Evolutionary conservation across 108 stramenopile genomes (phyloP).

Genomic region (Fistulifera solaris): DNA sequence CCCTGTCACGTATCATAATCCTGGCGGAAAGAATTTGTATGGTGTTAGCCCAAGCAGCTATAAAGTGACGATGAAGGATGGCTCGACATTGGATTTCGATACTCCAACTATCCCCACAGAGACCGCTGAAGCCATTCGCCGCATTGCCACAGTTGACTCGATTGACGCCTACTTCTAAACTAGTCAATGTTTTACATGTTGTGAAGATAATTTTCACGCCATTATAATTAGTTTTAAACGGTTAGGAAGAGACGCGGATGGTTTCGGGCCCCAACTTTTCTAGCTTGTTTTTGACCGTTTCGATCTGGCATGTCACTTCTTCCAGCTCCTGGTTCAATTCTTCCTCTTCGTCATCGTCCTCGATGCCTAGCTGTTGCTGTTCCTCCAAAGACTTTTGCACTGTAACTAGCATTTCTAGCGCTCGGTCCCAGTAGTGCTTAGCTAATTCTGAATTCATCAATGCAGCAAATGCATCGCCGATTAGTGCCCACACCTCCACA

Average conservation of each 20-base stretch:
- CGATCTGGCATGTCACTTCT: slow-evolving; percentile 33
- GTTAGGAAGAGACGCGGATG: too few relatives aligned
- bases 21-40: slow-evolving; percentile 60
- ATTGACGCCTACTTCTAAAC: slow-evolving; percentile 82
- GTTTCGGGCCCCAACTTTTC: slow-evolving; percentile 3
- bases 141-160: slow-evolving; percentile 46
- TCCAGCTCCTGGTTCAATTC: slow-evolving; percentile 52
- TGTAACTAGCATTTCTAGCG: slow-evolving; percentile 59
- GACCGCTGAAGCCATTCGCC: slow-evolving; percentile 64
- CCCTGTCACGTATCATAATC: slow-evolving; percentile 87
- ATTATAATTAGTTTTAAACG: too few relatives aligned
- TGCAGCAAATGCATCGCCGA: slow-evolving; percentile 71
- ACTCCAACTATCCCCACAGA: slow-evolving; percentile 53
- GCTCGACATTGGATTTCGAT: slow-evolving; percentile 40
- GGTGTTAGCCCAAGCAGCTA: slow-evolving; percentile 69
- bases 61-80: slow-evolving; percentile 69
- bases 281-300: slow-evolving; percentile 30
- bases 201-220: not conserved
- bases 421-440: slow-evolving; percentile 50
- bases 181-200: not conserved
- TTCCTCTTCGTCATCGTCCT: slow-evolving; percentile 32
- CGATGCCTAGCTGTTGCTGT: slow-evolving; percentile 13
- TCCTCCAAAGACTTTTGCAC: slow-evolving; percentile 51
- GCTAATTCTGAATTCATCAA: slow-evolving; percentile 41
- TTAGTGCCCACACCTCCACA: slow-evolving; percentile 75